phyloP scores from a whole-genome alignment of 768 basidiomycete genomes.

The Pleurotus djamor region DNA sequence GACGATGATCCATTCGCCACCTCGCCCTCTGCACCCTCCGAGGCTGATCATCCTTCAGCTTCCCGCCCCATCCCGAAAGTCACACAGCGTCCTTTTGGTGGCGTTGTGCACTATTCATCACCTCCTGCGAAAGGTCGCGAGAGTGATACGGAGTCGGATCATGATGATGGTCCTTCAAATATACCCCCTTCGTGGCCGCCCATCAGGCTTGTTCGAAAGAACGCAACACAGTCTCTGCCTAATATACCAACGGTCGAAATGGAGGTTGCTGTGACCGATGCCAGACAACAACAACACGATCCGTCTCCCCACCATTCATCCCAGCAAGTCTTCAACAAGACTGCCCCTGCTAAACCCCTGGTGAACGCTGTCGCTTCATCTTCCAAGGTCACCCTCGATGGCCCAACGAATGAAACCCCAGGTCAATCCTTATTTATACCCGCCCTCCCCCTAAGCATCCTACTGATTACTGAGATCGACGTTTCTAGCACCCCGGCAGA shows the following conservation, averaged over 20 bases:
- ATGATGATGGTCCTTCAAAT: background rate
- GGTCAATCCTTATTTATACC: too few species aligned
- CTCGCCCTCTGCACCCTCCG: background rate
- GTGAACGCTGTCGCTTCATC: background rate
- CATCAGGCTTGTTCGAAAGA: background rate
- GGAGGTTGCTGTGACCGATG: background rate
- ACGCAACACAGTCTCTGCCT: background rate
- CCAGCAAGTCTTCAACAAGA: background rate
- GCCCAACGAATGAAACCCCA: too few species aligned
- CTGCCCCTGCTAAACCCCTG: background rate
- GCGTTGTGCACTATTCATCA: background rate
- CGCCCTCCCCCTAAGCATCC: too few species aligned
- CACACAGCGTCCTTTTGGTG: conserved; percentile 4
- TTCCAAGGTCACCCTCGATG: background rate
- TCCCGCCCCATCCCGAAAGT: conserved; percentile 3
- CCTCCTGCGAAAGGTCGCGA: background rate
- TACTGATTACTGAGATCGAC: too few species aligned
- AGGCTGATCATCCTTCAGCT: background rate
- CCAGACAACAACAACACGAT: too few species aligned
- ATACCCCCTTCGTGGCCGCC: background rate
- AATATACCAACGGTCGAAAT: background rate
- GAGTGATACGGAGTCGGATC: background rate
- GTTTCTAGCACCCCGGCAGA: background rate
- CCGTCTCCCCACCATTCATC: too few species aligned
- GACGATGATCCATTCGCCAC: conserved; percentile 1